Conservation (phyloP, 2,329 filamentous ascomycete species). For the Penicillium thymicola region DNA sequence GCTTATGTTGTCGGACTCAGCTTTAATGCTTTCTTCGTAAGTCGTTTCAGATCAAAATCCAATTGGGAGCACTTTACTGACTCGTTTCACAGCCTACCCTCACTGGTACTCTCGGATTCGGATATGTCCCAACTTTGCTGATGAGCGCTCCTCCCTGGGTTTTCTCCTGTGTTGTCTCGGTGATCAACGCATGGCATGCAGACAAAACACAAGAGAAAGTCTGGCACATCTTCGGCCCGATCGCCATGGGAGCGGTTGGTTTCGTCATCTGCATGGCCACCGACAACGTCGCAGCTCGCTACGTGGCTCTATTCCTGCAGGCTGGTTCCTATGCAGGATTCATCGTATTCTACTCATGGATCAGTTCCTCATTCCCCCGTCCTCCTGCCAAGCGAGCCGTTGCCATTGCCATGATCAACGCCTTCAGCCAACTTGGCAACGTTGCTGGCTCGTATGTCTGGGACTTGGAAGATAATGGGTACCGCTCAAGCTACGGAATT, state of each 20-base stretch:
- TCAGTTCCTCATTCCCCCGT: constrained; percentile 55
- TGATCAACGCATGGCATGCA: constrained; percentile 55
- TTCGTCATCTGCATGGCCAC: constrained; percentile 62
- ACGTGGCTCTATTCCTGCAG: constrained; percentile 60
- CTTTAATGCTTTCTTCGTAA: constrained; percentile 57
- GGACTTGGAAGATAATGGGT: constrained; percentile 58
- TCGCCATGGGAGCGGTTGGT: constrained; percentile 53
- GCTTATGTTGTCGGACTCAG: constrained; percentile 45
- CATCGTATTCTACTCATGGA: constrained; percentile 32
- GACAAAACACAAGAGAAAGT: constrained; percentile 52
- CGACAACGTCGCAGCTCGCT: constrained; percentile 54
- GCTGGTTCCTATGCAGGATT: constrained; percentile 55
- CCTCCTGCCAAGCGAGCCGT: constrained; percentile 71
- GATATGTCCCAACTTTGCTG: constrained; percentile 27
- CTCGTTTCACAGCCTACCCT: constrained; percentile 19
- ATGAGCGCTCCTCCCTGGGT: constrained; percentile 50
- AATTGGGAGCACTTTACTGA: not conserved
- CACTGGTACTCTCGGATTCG: constrained; percentile 27
- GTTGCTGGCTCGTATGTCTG: constrained; percentile 63
- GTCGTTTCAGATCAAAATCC: not conserved
- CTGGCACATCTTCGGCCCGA: constrained; percentile 57
- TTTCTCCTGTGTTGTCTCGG: constrained; percentile 57
- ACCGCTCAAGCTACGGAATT: constrained; percentile 62
- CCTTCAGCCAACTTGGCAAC: constrained; percentile 57
- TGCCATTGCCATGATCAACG: constrained; percentile 72